Evolutionary conservation across 2,329 filamentous ascomycete genomes (phyloP).

Genomic region (Laburnicola sp.): DNA sequence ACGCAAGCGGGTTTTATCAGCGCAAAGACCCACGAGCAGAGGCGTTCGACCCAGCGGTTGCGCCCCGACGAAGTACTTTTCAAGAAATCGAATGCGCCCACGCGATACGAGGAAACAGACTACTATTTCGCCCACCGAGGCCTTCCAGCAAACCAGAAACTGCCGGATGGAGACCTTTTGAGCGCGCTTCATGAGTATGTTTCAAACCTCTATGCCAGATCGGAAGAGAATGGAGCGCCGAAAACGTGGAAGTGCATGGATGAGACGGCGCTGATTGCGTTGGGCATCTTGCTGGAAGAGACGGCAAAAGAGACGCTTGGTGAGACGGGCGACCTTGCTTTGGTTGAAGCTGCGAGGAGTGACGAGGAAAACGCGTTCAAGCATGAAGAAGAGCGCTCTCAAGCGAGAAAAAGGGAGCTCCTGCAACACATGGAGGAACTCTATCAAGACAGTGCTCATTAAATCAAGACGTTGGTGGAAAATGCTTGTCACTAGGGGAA

Average conservation of each 20-base stretch:
- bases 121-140: constrained; percentile 68
- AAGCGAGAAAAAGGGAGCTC: background rate
- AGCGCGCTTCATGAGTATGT: constrained; percentile 70
- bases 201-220: constrained; percentile 63
- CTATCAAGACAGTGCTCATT: background rate
- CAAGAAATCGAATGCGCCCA: constrained; percentile 64
- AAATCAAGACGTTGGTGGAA: background rate
- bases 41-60: constrained; percentile 47
- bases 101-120: constrained; percentile 70
- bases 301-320: constrained; percentile 64
- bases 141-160: constrained; percentile 53
- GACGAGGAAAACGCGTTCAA: constrained; percentile 21
- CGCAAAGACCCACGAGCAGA: constrained; percentile 35
- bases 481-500: too few species aligned
- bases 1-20: constrained; percentile 50
- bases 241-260: constrained; percentile 66
- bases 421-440: background rate
- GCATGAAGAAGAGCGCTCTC: background rate
- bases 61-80: constrained; percentile 74
- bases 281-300: constrained; percentile 77
- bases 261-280: constrained; percentile 73
- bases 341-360: constrained; percentile 60
- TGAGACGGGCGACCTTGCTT: constrained; percentile 68
- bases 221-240: constrained; percentile 19
- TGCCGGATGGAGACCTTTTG: constrained; percentile 71